A percentile compares a stretch with the other conserved stretches of the same genome.
These are phyloP conservation scores for Pichia nakasei DNA, from an alignment of 805 yeast genomes.

Conservation along the genomic window DNA sequence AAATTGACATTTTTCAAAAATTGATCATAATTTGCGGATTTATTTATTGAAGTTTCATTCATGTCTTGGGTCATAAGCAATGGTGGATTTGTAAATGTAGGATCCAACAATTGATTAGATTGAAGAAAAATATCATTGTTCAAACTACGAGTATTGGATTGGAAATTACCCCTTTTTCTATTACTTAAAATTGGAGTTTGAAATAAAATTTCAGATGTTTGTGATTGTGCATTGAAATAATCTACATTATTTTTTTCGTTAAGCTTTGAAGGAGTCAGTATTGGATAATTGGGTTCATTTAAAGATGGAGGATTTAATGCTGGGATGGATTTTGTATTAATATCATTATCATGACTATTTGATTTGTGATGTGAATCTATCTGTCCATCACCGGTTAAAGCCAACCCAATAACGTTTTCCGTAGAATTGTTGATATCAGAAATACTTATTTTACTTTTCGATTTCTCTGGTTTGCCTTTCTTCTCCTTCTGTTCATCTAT, in stretches of 20 bases:
- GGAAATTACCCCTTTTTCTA: neutral
- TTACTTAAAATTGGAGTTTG: neutral
- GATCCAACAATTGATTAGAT: neutral
- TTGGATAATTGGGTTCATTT: neutral
- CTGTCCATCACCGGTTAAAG: too few relatives aligned
- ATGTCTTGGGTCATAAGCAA: neutral
- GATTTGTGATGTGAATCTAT: too few relatives aligned
- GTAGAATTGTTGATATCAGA: neutral
- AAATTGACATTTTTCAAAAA: constrained; percentile 7
- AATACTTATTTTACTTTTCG: neutral
- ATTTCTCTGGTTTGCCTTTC: neutral
- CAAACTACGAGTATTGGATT: neutral
- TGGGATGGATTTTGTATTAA: neutral
- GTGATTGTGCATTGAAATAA: neutral
- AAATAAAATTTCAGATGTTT: neutral
- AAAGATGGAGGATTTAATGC: neutral
- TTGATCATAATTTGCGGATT: constrained; percentile 1
- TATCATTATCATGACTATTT: too few relatives aligned
- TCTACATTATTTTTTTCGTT: neutral
- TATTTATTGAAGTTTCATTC: neutral
- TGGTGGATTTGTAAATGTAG: neutral
- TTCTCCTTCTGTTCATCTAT: neutral
- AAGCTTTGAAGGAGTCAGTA: neutral
- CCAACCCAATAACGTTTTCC: neutral
- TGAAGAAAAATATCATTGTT: constrained; percentile 2